Percentiles rank a stretch among this genome's conserved stretches.
phyloP scores from a whole-genome alignment of 2,329 filamentous ascomycete genomes.

The Plectosphaerella cucumerina region DNA sequence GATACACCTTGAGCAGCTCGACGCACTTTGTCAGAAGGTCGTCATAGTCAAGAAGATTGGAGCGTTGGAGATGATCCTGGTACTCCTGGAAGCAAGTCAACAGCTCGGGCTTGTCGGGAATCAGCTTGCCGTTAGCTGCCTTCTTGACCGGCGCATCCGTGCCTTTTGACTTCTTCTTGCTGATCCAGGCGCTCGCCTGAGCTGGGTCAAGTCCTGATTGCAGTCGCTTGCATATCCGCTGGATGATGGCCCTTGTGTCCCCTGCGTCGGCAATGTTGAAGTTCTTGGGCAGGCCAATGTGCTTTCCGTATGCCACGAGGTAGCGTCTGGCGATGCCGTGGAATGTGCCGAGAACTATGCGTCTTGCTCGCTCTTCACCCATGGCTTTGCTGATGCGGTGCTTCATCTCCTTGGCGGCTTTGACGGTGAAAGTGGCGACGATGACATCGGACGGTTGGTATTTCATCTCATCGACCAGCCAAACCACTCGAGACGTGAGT shows the following conservation, averaged over 20 bases:
- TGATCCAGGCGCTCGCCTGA: conserved; percentile 71
- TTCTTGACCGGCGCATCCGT: conserved; percentile 25
- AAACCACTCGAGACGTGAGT: conserved; percentile 85
- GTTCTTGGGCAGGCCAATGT: conserved; percentile 75
- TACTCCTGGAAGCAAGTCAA: conserved; percentile 70
- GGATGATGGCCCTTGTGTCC: conserved; percentile 76
- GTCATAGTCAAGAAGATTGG: conserved; percentile 90
- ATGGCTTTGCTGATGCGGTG: conserved; percentile 77
- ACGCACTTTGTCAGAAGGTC: conserved; percentile 83
- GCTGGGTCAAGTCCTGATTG: conserved; percentile 65
- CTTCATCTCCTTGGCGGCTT: conserved; percentile 91
- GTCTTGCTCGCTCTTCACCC: conserved; percentile 65
- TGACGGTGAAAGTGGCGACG: conserved; percentile 95
- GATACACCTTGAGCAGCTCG: conserved; percentile 68
- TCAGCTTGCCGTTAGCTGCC: conserved; percentile 25
- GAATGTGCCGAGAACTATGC: conserved; percentile 86
- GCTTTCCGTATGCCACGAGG: conserved; percentile 74
- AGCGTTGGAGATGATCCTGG: conserved; percentile 66
- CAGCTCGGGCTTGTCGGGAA: conserved; percentile 52
- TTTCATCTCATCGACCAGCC: conserved; percentile 69
- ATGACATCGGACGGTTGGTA: conserved; percentile 83
- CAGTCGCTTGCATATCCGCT: conserved; percentile 75
- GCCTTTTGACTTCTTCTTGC: conserved; percentile 58
- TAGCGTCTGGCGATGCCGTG: conserved; percentile 90
- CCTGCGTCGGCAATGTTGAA: conserved; percentile 88